Base-by-base conservation (phyloP, 208 protist genomes). In the Crithidia sp. region DNA sequence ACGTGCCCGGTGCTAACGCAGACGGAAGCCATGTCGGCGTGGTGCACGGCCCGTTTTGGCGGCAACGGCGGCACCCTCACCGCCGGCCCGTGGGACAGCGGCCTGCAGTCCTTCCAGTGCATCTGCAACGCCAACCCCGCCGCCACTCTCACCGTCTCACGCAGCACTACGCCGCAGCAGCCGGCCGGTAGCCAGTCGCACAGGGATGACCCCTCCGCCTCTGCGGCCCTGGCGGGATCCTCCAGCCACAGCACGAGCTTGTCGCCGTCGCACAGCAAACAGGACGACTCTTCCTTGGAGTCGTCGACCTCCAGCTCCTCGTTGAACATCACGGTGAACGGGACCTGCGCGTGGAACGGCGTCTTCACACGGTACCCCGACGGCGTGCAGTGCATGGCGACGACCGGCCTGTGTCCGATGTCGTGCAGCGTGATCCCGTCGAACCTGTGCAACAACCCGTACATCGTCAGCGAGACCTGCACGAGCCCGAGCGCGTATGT, bases 331-430 rank as follows among this genome's bases (percentile, higher is more conserved):
- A 59, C 9, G 9, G 57, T 61, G 44, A 71, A 16, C 17, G 58
- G 72, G 36, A 36, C 59, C 57, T 95, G 91, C 76, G 28, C 12
- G 17, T 95, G 91, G 88, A 53, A 16, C 59, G 78, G 60, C 14
- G 13, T 57, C n/a, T 91, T 93, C 60, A 75, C 90, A 17, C 16
- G 56, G 7, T 81, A 78, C 45, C 76, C 78, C 3, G 76, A 83
- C 45, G 87, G 84, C n/a, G 66, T 71, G 50, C 77, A 87, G 47
- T 95, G 90, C 73, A 80, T 76, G 57, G 37, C 77, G 10, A 77
- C 74, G 60, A 93, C 90, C 47, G 77, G 76, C 39, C 39, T 82
- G 8, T 90, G 87, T 65, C 91, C 87, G 16, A 63, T 2, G 3
- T 39, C 57, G 9, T 93, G 90, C 74, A 39, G 41, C 13, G 64